Evolutionary conservation across 805 yeast species (phyloP).

Genomic region (Ogataea chonburiensis): DNA sequence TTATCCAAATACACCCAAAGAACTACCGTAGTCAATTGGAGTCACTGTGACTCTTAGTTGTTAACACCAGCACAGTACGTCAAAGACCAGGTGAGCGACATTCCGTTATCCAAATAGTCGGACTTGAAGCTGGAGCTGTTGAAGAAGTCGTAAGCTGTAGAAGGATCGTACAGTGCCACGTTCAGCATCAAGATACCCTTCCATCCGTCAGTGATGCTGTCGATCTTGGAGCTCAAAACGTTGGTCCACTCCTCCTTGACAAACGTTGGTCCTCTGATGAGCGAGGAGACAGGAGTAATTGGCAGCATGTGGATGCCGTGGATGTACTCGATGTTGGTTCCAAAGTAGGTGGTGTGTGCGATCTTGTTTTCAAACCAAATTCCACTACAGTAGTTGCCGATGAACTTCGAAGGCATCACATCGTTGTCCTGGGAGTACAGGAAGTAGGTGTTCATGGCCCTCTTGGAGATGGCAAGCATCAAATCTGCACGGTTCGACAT

Average conservation of each 20-base stretch:
- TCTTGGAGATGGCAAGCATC: constrained; percentile 52
- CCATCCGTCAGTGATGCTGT: constrained; percentile 68
- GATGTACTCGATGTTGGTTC: constrained; percentile 52
- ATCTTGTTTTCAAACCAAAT: constrained; percentile 65
- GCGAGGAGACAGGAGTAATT: constrained; percentile 62
- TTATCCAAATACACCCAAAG: not conserved
- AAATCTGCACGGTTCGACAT: constrained; percentile 55
- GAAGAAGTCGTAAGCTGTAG: constrained; percentile 61
- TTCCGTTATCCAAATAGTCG: constrained; percentile 73
- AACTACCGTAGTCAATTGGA: not conserved
- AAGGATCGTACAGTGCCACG: constrained; percentile 71
- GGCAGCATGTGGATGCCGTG: constrained; percentile 81
- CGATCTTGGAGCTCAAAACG: constrained; percentile 45
- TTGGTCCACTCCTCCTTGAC: constrained; percentile 68
- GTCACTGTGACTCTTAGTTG: constrained; percentile 2
- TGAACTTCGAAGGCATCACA: constrained; percentile 46
- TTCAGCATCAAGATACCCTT: constrained; percentile 73
- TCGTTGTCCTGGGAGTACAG: constrained; percentile 45
- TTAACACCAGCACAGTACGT: constrained; percentile 61
- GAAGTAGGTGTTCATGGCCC: constrained; percentile 53
- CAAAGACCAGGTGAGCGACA: constrained; percentile 84
- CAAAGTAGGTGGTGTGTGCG: constrained; percentile 67
- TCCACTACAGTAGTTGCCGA: constrained; percentile 58
- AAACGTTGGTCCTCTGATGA: constrained; percentile 53
- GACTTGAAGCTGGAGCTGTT: constrained; percentile 51